These are phyloP conservation scores for Trypanosoma platydactyli DNA, from an alignment of 208 protist species.

Conservation along the genomic window DNA sequence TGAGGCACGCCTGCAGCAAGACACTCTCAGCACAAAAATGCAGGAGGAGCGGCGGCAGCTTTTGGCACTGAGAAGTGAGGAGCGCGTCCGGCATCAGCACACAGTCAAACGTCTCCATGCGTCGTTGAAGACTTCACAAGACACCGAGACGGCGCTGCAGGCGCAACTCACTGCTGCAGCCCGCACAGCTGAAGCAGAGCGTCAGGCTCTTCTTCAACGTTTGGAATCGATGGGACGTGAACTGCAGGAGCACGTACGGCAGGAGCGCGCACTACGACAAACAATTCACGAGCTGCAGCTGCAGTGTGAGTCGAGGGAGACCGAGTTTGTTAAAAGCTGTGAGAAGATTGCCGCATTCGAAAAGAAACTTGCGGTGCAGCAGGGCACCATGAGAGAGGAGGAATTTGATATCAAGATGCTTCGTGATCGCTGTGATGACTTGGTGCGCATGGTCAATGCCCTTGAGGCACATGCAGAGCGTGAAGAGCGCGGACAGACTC, in stretches of 20 bases:
- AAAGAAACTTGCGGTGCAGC: not conserved
- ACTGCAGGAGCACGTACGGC: slow-evolving; percentile 1
- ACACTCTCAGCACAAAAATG: not conserved
- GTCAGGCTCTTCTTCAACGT: slow-evolving; percentile 13
- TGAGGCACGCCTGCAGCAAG: not conserved
- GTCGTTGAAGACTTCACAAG: slow-evolving; percentile 11
- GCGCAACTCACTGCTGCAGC: slow-evolving; percentile 7
- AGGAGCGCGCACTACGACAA: slow-evolving; percentile 4
- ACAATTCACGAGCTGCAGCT: slow-evolving; percentile 16
- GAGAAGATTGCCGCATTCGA: slow-evolving; percentile 9
- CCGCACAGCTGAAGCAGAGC: slow-evolving; percentile 10
- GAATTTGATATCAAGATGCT: slow-evolving; percentile 26
- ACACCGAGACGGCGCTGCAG: not conserved
- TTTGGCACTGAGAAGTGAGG: not conserved
- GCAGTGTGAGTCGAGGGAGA: not conserved
- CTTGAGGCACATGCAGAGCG: slow-evolving; percentile 19
- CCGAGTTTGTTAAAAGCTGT: not conserved
- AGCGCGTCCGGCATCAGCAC: slow-evolving; percentile 16
- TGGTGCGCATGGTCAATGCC: slow-evolving; percentile 10
- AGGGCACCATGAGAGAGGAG: slow-evolving; percentile 1
- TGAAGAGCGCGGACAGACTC: not conserved
- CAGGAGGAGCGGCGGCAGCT: slow-evolving; percentile 17
- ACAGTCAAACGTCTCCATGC: slow-evolving; percentile 14
- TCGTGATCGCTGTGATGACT: slow-evolving; percentile 21
- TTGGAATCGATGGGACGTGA: slow-evolving; percentile 18